Evolutionary conservation across 2,329 filamentous ascomycete genomes (phyloP).

Genomic region (Pezicula radicicola): DNA sequence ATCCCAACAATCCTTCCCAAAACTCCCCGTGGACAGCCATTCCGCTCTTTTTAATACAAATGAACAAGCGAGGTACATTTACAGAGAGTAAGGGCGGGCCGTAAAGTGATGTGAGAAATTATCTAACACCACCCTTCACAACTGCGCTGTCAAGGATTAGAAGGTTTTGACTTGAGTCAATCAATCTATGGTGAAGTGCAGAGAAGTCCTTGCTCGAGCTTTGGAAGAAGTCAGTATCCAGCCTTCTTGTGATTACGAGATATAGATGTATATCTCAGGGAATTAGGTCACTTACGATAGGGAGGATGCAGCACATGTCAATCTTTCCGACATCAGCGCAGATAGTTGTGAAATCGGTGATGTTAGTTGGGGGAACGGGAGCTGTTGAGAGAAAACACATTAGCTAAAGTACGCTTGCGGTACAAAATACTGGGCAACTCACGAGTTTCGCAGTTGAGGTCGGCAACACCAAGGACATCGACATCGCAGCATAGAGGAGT

Average conservation of each 20-base stretch:
- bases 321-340: conserved; percentile 26
- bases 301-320: conserved; percentile 53
- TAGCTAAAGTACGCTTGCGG: not conserved
- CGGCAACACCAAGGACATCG: conserved; percentile 54
- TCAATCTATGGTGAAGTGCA: conserved; percentile 27
- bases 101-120: too few species aligned
- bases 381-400: conserved; percentile 13
- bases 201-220: conserved; percentile 29
- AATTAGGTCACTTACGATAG: conserved; percentile 32
- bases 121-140: too few species aligned
- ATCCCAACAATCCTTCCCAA: too few species aligned
- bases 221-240: not conserved
- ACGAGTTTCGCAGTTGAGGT: conserved; percentile 55
- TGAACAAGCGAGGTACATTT: too few species aligned
- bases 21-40: too few species aligned
- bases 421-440: conserved; percentile 24
- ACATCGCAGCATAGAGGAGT: conserved; percentile 57
- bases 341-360: conserved; percentile 31
- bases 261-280: not conserved
- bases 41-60: too few species aligned
- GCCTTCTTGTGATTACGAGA: not conserved
- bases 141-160: not conserved
- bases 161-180: not conserved
- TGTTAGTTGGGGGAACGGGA: conserved; percentile 37
- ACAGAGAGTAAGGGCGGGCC: too few species aligned